Conservation (phyloP, 495 filamentous ascomycete genomes). For the Hypoxylon fragiforme region DNA sequence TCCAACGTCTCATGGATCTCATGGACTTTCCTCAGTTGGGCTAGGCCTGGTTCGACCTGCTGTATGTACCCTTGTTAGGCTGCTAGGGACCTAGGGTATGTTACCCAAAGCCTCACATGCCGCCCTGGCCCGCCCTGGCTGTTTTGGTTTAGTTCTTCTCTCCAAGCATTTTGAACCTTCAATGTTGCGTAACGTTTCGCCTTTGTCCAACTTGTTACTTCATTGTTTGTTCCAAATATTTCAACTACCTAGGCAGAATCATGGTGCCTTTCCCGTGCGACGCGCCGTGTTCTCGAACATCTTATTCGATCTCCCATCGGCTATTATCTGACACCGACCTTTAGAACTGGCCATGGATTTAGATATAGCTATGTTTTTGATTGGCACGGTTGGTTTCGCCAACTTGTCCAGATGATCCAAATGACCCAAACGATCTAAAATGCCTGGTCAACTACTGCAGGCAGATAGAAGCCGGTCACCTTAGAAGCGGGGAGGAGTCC, state of each 20-base stretch:
- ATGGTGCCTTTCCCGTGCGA: constrained; percentile 3
- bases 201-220: constrained; percentile 23
- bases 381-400: constrained; percentile 24
- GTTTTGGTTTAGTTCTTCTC: constrained; percentile 1
- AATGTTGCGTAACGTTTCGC: constrained; percentile 21
- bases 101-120: neutral
- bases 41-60: neutral
- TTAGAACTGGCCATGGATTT: neutral
- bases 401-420: constrained; percentile 17
- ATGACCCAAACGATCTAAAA: neutral
- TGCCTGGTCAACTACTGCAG: constrained; percentile 4
- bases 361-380: neutral
- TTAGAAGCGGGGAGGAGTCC: constrained; percentile 14
- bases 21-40: neutral
- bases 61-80: no score
- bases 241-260: constrained; percentile 31
- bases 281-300: constrained; percentile 3
- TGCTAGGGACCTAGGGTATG: no score
- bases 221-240: no score
- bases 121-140: no score
- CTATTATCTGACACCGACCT: constrained; percentile 13
- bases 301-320: constrained; percentile 8
- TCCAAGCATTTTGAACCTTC: constrained; percentile 1
- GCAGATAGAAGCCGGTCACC: constrained; percentile 4
- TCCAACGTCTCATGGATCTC: constrained; percentile 17